Percentiles rank a stretch among this genome's conserved stretches.
Evolutionary conservation across 257 asterid genomes (phyloP).

Genomic region (Catharanthus roseus): DNA sequence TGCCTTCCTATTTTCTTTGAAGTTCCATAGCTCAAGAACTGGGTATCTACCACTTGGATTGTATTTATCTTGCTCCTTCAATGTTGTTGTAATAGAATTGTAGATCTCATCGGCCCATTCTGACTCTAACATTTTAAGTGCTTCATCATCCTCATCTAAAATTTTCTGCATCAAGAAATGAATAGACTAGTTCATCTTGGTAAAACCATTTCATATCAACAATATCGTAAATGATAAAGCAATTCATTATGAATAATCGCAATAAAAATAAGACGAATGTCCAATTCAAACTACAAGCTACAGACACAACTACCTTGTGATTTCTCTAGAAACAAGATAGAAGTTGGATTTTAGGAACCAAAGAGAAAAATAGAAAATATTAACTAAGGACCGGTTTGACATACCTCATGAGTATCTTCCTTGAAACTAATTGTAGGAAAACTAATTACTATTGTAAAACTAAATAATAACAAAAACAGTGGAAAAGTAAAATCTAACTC

Average conservation of each 20-base stretch:
- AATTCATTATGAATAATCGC: too few relatives aligned
- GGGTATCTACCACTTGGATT: slow-evolving; percentile 39
- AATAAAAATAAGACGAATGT: too few relatives aligned
- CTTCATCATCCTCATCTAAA: slow-evolving; percentile 24
- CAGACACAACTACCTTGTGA: neutral
- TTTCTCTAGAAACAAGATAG: too few relatives aligned
- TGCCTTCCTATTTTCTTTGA: slow-evolving; percentile 34
- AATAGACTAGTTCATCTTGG: too few relatives aligned
- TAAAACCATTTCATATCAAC: too few relatives aligned
- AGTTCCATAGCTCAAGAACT: slow-evolving; percentile 36
- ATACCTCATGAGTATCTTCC: slow-evolving; percentile 41
- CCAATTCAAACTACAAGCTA: neutral
- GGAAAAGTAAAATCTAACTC: too few relatives aligned
- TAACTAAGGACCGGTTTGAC: neutral
- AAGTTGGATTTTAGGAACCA: too few relatives aligned
- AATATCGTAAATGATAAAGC: too few relatives aligned
- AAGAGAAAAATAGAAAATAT: neutral
- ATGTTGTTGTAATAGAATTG: slow-evolving; percentile 21
- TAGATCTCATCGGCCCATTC: slow-evolving; percentile 32
- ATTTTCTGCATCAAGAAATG: too few relatives aligned
- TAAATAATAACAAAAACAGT: too few relatives aligned
- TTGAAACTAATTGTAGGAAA: too few relatives aligned
- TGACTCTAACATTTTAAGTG: slow-evolving; percentile 16
- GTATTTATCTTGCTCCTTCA: slow-evolving; percentile 28
- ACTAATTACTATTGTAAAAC: too few relatives aligned